Evolutionary conservation across 805 yeast species (phyloP).

Genomic region (Candida hungchunana): DNA sequence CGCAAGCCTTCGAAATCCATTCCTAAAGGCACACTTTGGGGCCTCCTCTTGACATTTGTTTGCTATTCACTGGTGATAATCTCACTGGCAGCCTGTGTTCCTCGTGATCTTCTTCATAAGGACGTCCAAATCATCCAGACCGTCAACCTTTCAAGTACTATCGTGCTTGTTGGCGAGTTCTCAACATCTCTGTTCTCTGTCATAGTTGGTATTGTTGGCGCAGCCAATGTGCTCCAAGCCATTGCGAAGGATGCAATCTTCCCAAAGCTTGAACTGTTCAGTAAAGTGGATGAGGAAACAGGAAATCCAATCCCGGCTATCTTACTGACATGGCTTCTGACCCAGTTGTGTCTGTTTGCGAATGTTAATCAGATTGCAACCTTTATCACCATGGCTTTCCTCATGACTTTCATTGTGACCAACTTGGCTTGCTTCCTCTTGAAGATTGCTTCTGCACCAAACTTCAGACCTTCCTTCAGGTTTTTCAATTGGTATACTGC

Average conservation of each 20-base stretch:
- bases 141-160: slow-evolving; percentile 59
- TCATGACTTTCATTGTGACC: slow-evolving; percentile 93
- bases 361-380: slow-evolving; percentile 94
- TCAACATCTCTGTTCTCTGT: slow-evolving; percentile 90
- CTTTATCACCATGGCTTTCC: slow-evolving; percentile 92
- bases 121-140: slow-evolving; percentile 88
- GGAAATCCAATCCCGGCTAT: slow-evolving; percentile 66
- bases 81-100: slow-evolving; percentile 74
- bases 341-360: slow-evolving; percentile 82
- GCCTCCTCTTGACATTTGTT: slow-evolving; percentile 69
- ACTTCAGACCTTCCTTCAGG: slow-evolving; percentile 91
- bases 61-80: slow-evolving; percentile 79
- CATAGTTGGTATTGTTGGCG: slow-evolving; percentile 94
- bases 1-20: slow-evolving; percentile 81
- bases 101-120: slow-evolving; percentile 67
- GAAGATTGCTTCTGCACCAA: slow-evolving; percentile 92
- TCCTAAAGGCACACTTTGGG: slow-evolving; percentile 91
- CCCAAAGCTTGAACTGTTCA: slow-evolving; percentile 70
- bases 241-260: slow-evolving; percentile 83
- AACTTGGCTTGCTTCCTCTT: slow-evolving; percentile 90
- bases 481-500: slow-evolving; percentile 86
- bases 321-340: slow-evolving; percentile 70
- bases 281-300: slow-evolving; percentile 39
- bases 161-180: slow-evolving; percentile 84
- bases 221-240: slow-evolving; percentile 87